These are phyloP conservation scores for Rhypophila decipiens DNA, from an alignment of 495 filamentous ascomycete species.

Conservation along the genomic window DNA sequence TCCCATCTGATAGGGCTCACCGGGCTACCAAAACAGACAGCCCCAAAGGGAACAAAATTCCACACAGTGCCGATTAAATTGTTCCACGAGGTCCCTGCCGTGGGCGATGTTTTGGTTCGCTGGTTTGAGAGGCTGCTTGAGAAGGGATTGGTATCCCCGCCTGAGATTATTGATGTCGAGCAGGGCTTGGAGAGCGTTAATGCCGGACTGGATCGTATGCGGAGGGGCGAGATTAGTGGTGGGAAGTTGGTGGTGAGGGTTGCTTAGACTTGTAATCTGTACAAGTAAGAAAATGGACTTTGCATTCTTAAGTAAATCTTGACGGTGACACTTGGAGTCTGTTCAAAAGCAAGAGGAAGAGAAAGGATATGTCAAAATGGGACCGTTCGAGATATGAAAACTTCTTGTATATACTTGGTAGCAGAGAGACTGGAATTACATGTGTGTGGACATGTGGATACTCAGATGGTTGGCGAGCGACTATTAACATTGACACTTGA, in stretches of 20 bases:
- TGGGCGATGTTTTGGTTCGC: slow-evolving; percentile 49
- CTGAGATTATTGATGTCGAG: slow-evolving; percentile 52
- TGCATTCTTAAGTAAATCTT: too few relatives aligned
- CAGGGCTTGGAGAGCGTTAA: slow-evolving; percentile 58
- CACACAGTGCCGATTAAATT: slow-evolving; percentile 65
- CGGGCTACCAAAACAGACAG: slow-evolving; percentile 49
- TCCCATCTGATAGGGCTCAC: slow-evolving; percentile 57
- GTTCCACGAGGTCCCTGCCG: slow-evolving; percentile 53
- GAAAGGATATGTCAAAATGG: too few relatives aligned
- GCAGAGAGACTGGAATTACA: too few relatives aligned
- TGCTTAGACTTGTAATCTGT: too few relatives aligned
- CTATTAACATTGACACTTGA: too few relatives aligned
- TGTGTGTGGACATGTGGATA: too few relatives aligned
- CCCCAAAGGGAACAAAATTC: slow-evolving; percentile 32
- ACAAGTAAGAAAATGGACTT: too few relatives aligned
- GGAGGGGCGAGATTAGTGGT: slow-evolving; percentile 50
- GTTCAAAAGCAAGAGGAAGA: too few relatives aligned
- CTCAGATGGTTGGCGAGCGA: too few relatives aligned
- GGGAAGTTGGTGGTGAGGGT: slow-evolving; percentile 50
- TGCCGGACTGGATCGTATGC: slow-evolving; percentile 51
- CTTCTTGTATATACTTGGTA: too few relatives aligned
- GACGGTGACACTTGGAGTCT: too few relatives aligned
- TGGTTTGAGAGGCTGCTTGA: slow-evolving; percentile 58
- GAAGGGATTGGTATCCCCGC: slow-evolving; percentile 39
- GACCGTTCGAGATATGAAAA: too few relatives aligned